These are phyloP conservation scores for Paspalum vaginatum DNA, from an alignment of 176 grass and related monocot genomes.

Conservation along the genomic window DNA sequence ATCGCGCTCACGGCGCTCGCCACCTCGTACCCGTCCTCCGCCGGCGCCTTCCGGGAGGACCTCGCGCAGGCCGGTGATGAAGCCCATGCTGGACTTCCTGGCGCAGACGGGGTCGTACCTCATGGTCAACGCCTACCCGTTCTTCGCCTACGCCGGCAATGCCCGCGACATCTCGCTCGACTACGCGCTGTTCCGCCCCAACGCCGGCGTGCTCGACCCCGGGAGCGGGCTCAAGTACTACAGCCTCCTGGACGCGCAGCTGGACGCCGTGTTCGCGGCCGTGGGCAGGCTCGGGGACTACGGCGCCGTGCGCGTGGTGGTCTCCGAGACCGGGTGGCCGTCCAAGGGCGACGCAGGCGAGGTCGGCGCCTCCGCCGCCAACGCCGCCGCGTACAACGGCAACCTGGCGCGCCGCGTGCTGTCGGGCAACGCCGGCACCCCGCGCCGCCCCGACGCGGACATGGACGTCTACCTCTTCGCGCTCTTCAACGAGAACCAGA, in stretches of 20 bases:
- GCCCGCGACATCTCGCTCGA: slow-evolving; percentile 73
- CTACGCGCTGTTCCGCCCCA: slow-evolving; percentile 96
- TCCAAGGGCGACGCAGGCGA: slow-evolving; percentile 82
- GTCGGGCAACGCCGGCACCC: slow-evolving; percentile 75
- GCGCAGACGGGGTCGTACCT: slow-evolving; percentile 55
- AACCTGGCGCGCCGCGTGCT: slow-evolving; percentile 82
- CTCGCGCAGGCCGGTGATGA: slow-evolving; percentile 70
- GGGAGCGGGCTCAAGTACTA: slow-evolving; percentile 75
- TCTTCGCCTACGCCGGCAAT: slow-evolving; percentile 86
- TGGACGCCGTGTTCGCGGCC: slow-evolving; percentile 82
- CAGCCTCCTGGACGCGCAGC: slow-evolving; percentile 90
- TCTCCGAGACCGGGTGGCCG: slow-evolving; percentile 96
- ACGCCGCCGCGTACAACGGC: slow-evolving; percentile 88
- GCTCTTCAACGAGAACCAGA: slow-evolving; percentile 99
- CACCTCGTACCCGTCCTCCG: slow-evolving; percentile 73
- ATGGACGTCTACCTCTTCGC: slow-evolving; percentile 90
- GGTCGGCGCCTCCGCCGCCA: slow-evolving; percentile 44
- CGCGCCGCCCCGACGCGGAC: slow-evolving; percentile 76
- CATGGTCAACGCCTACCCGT: slow-evolving; percentile 91
- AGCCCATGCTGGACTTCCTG: slow-evolving; percentile 80
- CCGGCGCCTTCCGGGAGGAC: slow-evolving; percentile 68
- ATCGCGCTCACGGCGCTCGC: slow-evolving; percentile 82
- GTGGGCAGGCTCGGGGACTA: slow-evolving; percentile 52
- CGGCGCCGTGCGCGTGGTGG: slow-evolving; percentile 58
- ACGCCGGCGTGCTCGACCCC: slow-evolving; percentile 59